Conservation (phyloP, 73 alveolate genomes). For the Tetrahymena borealis region DNA sequence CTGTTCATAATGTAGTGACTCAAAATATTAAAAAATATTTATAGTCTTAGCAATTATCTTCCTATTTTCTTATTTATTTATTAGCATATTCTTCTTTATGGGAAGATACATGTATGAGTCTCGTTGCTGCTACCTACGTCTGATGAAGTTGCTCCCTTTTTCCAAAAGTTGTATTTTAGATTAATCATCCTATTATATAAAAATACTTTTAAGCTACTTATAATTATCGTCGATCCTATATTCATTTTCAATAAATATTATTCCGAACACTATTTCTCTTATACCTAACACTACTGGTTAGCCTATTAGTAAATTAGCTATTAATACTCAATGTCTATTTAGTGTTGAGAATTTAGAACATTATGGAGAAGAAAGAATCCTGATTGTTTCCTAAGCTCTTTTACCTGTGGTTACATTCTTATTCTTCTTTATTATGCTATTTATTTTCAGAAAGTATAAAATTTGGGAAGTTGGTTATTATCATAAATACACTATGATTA, state of each 20-base stretch:
- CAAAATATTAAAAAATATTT: not conserved
- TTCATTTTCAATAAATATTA: not conserved
- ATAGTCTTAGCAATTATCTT: not conserved
- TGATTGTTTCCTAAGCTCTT: not conserved
- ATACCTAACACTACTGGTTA: not conserved
- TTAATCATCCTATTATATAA: not conserved
- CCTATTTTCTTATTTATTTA: not conserved
- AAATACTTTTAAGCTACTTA: not conserved
- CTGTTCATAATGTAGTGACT: not conserved
- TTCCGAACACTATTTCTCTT: not conserved
- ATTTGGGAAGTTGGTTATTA: not conserved
- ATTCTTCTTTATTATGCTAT: not conserved
- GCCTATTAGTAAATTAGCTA: not conserved
- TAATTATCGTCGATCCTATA: not conserved
- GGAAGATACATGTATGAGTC: not conserved
- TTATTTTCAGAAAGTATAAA: not conserved
- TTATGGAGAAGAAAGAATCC: not conserved
- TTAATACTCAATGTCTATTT: not conserved
- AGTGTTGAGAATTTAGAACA: not conserved
- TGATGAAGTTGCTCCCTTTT: not conserved
- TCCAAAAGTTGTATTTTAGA: not conserved
- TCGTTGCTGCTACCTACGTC: not conserved
- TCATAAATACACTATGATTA: not conserved
- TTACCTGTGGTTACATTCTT: not conserved
- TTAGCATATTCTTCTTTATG: not conserved